These are phyloP conservation scores for Lentinula sp. DNA, from an alignment of 768 basidiomycete species.

Conservation along the genomic window DNA sequence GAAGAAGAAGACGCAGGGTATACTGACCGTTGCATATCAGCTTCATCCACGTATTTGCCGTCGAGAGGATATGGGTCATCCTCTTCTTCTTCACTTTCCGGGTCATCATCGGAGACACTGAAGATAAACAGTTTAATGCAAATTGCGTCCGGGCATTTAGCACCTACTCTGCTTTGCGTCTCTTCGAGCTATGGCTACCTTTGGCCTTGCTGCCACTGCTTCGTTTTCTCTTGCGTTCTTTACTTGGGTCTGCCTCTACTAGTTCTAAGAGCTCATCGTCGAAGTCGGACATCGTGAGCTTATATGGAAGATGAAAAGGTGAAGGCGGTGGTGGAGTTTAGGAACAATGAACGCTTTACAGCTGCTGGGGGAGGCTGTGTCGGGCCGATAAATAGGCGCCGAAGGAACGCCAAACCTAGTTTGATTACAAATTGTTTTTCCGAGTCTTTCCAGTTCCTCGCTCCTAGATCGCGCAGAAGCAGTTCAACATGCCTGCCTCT, in stretches of 20 bases:
- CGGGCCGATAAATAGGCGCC: not conserved
- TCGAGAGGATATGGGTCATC: conserved; percentile 83
- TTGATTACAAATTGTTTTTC: too few relatives aligned
- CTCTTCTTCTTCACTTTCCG: conserved; percentile 61
- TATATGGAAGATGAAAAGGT: not conserved
- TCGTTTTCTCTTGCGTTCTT: conserved; percentile 60
- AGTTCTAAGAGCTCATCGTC: conserved; percentile 79
- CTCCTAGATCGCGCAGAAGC: not conserved
- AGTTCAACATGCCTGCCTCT: not conserved
- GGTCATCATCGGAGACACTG: conserved; percentile 45
- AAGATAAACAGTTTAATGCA: conserved; percentile 9
- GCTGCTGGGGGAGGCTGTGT: not conserved
- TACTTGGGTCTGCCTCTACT: conserved; percentile 50
- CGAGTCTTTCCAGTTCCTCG: not conserved
- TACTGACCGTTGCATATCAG: conserved; percentile 75
- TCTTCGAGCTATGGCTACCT: conserved; percentile 45
- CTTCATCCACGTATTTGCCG: conserved; percentile 83
- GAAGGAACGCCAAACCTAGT: not conserved
- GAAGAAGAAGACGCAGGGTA: not conserved
- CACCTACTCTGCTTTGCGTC: conserved; percentile 62
- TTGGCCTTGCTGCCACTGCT: conserved; percentile 30
- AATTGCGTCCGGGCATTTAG: conserved; percentile 9
- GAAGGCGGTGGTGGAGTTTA: not conserved
- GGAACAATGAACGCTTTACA: not conserved
- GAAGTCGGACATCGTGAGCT: conserved; percentile 37